Evolutionary conservation across 2,329 filamentous ascomycete species (phyloP).

Genomic region (Tolypocladium sp.): DNA sequence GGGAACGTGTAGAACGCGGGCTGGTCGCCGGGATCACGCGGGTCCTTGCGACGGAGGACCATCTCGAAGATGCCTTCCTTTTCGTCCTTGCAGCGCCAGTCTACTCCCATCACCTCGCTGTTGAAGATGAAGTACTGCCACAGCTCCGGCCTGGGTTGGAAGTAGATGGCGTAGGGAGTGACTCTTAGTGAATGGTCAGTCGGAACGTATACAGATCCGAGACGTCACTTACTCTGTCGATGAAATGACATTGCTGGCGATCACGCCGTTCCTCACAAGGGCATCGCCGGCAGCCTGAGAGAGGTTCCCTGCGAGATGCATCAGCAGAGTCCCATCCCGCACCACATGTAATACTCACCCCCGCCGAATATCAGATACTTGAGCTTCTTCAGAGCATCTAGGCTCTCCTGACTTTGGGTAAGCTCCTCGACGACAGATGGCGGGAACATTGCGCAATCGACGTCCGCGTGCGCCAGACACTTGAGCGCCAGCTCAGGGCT

Average conservation of each 20-base stretch:
- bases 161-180: constrained; percentile 21
- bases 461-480: constrained; percentile 16
- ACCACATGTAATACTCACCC: constrained; percentile 14
- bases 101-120: constrained; percentile 25
- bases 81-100: constrained; percentile 22
- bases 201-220: rapidly evolving
- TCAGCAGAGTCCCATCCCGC: not conserved
- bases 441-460: constrained; percentile 20
- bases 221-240: constrained; percentile 28
- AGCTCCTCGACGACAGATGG: constrained; percentile 34
- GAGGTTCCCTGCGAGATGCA: constrained; percentile 20
- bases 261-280: constrained; percentile 23
- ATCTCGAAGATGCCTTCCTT: constrained; percentile 9
- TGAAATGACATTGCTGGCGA: constrained; percentile 26
- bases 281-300: constrained; percentile 24
- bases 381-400: constrained; percentile 21
- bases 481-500: constrained; percentile 22
- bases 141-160: constrained; percentile 17
- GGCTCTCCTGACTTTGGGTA: constrained; percentile 18
- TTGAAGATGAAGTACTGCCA: constrained; percentile 34
- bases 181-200: constrained; percentile 14
- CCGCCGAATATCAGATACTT: constrained; percentile 25
- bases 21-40: constrained; percentile 14
- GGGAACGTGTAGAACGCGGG: constrained; percentile 32
- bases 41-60: constrained; percentile 17